Conservation (phyloP, 2,329 filamentous ascomycete genomes). For the Ambrosiella xylebori region DNA sequence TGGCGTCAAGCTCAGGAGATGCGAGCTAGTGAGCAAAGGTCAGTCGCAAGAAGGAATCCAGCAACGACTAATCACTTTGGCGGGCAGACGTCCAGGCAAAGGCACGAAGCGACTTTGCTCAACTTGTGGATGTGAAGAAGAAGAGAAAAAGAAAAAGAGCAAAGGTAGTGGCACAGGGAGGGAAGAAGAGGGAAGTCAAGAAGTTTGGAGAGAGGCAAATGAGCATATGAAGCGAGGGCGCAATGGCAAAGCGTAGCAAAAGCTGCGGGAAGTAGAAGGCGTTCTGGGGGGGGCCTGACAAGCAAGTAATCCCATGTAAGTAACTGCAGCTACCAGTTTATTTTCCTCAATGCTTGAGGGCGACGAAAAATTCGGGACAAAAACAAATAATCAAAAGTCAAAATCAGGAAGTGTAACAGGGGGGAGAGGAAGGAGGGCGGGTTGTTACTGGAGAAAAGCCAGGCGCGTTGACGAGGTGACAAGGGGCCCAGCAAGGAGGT, state of each 20-base stretch:
- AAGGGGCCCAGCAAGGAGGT: conserved; percentile 11
- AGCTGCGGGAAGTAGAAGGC: conserved; percentile 5
- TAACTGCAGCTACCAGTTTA: not conserved
- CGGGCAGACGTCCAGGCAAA: conserved; percentile 5
- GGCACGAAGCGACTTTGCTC: conserved; percentile 1
- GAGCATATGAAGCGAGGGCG: conserved; percentile 14
- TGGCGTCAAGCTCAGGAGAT: not conserved
- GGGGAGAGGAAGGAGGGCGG: not conserved
- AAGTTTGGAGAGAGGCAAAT: not conserved
- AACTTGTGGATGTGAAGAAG: conserved; percentile 2
- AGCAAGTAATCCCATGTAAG: not conserved
- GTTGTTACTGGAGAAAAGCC: not conserved
- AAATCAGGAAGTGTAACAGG: not conserved
- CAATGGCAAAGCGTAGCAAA: not conserved
- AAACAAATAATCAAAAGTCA: conserved; percentile 1
- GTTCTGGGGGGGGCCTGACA: not conserved
- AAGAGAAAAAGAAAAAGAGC: conserved; percentile 13
- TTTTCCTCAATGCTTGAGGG: not conserved
- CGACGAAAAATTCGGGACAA: not conserved
- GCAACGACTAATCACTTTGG: conserved; percentile 1
- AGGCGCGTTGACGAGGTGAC: conserved; percentile 1
- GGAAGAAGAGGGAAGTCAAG: conserved; percentile 9
- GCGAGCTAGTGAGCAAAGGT: conserved; percentile 10
- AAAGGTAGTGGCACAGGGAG: conserved; percentile 7
- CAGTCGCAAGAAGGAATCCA: conserved; percentile 9